Percentiles rank a stretch among this genome's conserved stretches.
These are phyloP conservation scores for Penicillium silybi DNA, from an alignment of 495 filamentous ascomycete genomes.

Conservation along the genomic window DNA sequence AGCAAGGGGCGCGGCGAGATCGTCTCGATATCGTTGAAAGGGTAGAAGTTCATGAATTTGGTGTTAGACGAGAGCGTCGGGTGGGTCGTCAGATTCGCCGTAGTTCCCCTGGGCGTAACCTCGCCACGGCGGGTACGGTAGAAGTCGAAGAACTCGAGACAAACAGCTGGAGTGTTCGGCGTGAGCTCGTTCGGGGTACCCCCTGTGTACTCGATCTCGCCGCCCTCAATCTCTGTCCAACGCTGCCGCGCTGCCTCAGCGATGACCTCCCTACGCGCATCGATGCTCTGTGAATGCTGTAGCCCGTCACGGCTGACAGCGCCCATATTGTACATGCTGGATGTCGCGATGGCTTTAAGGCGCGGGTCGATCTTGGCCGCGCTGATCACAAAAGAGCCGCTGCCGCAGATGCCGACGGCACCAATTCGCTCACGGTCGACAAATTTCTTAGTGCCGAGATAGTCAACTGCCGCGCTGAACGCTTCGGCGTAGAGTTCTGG, in stretches of 20 bases:
- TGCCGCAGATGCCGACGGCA: constrained; percentile 38
- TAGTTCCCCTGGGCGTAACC: constrained; percentile 14
- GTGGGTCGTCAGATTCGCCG: constrained; percentile 16
- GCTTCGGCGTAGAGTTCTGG: constrained; percentile 37
- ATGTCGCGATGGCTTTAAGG: constrained; percentile 36
- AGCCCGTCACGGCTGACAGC: constrained; percentile 14
- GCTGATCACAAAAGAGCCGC: constrained; percentile 30
- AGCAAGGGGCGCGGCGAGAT: constrained; percentile 28
- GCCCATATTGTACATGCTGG: constrained; percentile 33
- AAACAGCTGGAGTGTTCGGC: constrained; percentile 6
- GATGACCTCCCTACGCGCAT: constrained; percentile 10
- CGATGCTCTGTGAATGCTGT: constrained; percentile 10
- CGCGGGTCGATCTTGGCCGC: constrained; percentile 41
- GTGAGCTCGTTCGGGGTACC: constrained; percentile 16
- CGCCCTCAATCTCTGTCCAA: constrained; percentile 20
- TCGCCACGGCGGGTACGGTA: constrained; percentile 24
- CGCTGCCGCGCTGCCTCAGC: constrained; percentile 19
- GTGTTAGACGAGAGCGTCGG: constrained; percentile 18
- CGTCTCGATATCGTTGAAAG: constrained; percentile 21
- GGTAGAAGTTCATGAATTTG: constrained; percentile 28
- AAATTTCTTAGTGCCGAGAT: constrained; percentile 25
- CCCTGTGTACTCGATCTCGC: constrained; percentile 11
- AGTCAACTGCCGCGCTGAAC: constrained; percentile 36
- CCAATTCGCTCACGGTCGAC: constrained; percentile 37
- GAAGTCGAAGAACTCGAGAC: constrained; percentile 24